phyloP scores from a whole-genome alignment of 257 asterid species.

The Prunella vulgaris region DNA sequence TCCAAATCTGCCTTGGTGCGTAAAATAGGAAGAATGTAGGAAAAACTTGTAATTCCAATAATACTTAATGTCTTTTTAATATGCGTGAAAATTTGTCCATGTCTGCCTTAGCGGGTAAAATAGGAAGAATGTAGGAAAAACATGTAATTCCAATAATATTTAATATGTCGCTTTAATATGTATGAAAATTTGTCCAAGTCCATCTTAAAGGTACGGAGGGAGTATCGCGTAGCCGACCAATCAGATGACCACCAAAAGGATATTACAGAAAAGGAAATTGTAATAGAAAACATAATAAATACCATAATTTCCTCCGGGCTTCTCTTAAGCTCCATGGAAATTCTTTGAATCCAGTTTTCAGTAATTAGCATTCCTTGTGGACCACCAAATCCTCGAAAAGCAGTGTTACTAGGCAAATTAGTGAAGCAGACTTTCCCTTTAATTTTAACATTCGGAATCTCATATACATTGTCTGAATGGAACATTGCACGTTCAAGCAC shows the following conservation, averaged over 20 bases:
- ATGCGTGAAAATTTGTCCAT: too few species aligned
- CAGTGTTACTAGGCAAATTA: slow-evolving; percentile 92
- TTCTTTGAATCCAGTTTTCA: slow-evolving; percentile 95
- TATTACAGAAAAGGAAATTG: not conserved
- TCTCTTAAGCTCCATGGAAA: slow-evolving; percentile 77
- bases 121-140: too few species aligned
- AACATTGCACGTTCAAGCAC: slow-evolving; percentile 98
- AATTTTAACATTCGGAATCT: slow-evolving; percentile 76
- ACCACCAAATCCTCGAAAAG: slow-evolving; percentile 98
- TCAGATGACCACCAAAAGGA: not conserved
- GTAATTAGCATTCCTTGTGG: slow-evolving; percentile 97
- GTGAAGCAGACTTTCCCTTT: slow-evolving; percentile 88
- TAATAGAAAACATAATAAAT: slow-evolving; percentile 13
- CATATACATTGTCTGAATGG: slow-evolving; percentile 86
- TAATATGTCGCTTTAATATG: too few species aligned
- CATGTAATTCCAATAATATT: too few species aligned
- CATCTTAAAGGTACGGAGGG: too few species aligned
- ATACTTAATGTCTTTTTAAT: too few species aligned
- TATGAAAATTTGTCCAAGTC: too few species aligned
- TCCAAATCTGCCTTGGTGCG: too few species aligned
- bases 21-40: too few species aligned
- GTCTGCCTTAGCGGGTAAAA: too few species aligned
- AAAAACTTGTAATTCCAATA: too few species aligned
- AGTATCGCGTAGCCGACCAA: not conserved
- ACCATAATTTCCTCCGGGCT: slow-evolving; percentile 91